Percentiles rank a stretch among this genome's conserved stretches.
phyloP scores from a whole-genome alignment of 192 early-diverging fungal genomes.

The Entomortierella parvispora region DNA sequence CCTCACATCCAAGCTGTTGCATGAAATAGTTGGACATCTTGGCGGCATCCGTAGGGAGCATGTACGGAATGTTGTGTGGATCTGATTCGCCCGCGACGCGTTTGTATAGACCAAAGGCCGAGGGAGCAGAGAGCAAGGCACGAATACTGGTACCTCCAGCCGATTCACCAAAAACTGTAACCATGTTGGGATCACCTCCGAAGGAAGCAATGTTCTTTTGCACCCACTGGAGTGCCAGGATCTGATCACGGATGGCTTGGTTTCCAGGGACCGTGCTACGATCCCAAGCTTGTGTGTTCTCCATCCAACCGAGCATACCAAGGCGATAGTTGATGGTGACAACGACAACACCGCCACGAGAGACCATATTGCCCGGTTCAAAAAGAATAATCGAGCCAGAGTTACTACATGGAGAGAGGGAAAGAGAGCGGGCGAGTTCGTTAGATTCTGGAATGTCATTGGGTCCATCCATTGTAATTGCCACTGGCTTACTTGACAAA shows the following conservation, averaged over 20 bases:
- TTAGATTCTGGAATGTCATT: no score
- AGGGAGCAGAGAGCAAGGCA: slow-evolving; percentile 53
- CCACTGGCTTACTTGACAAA: slow-evolving; percentile 46
- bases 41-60: slow-evolving; percentile 6
- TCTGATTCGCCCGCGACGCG: slow-evolving; percentile 50
- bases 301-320: slow-evolving; percentile 61
- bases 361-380: slow-evolving; percentile 42
- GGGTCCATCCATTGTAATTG: no score
- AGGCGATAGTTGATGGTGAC: slow-evolving; percentile 68
- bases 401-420: neutral
- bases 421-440: neutral
- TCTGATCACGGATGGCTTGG: slow-evolving; percentile 61
- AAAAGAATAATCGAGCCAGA: slow-evolving; percentile 28
- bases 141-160: slow-evolving; percentile 57
- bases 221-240: slow-evolving; percentile 65
- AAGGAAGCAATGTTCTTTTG: slow-evolving; percentile 64
- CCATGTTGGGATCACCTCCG: slow-evolving; percentile 63
- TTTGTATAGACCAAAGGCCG: slow-evolving; percentile 51
- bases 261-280: slow-evolving; percentile 23
- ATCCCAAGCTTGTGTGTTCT: slow-evolving; percentile 13
- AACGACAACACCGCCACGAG: slow-evolving; percentile 45
- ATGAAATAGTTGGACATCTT: slow-evolving; percentile 21
- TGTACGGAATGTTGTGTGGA: slow-evolving; percentile 29
- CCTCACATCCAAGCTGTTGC: slow-evolving; percentile 5
- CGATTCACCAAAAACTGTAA: slow-evolving; percentile 64